These are phyloP conservation scores for Hymenoscyphus salicellus DNA, from an alignment of 2,329 filamentous ascomycete genomes.

Conservation along the genomic window DNA sequence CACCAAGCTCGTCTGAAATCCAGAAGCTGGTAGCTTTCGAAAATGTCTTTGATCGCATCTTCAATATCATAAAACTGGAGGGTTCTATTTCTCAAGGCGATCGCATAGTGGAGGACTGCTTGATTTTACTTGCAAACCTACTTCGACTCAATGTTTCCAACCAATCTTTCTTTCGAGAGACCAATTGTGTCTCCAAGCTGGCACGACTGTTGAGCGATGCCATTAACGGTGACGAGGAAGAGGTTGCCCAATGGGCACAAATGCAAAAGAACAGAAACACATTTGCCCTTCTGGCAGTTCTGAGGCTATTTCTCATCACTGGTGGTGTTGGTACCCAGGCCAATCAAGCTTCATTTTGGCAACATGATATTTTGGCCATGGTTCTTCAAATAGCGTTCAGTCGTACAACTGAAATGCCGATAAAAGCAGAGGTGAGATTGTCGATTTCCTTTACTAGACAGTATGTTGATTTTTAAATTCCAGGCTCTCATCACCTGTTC, in stretches of 20 bases:
- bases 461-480: constrained; percentile 19
- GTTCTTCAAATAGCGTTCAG: constrained; percentile 82
- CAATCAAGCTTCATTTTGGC: constrained; percentile 85
- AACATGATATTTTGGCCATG: constrained; percentile 74
- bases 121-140: constrained; percentile 87
- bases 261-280: constrained; percentile 83
- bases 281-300: constrained; percentile 82
- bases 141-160: constrained; percentile 85
- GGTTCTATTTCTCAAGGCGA: constrained; percentile 80
- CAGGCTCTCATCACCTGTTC: constrained; percentile 80
- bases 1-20: constrained; percentile 79
- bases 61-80: constrained; percentile 76
- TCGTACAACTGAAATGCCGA: constrained; percentile 66
- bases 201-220: constrained; percentile 64
- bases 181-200: constrained; percentile 73
- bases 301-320: constrained; percentile 78
- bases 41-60: constrained; percentile 84
- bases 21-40: constrained; percentile 96
- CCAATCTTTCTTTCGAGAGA: constrained; percentile 90
- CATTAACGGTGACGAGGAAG: constrained; percentile 52
- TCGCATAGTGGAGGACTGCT: constrained; percentile 85
- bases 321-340: constrained; percentile 77
- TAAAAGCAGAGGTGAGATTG: constrained; percentile 69
- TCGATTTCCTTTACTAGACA: neutral
- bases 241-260: constrained; percentile 71